Evolutionary conservation across 805 yeast species (phyloP), one percentile per base, ranked within the genome.

Genomic region (Myxozyma kluyveri): DNA sequence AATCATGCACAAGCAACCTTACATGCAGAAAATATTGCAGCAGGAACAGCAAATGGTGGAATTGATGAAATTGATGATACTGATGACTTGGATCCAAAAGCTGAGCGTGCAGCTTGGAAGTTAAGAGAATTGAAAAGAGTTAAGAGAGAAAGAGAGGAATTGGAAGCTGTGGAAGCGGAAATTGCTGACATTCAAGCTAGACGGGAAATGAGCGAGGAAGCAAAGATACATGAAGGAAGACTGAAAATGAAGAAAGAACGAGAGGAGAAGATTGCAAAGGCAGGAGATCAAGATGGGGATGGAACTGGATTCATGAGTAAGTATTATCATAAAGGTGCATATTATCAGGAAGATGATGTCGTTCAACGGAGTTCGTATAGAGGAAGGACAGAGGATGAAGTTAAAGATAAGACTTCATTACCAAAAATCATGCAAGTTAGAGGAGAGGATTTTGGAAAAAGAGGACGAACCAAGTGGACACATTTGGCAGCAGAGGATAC

Each of bases 31-130:
- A 41, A 65, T 54, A 54, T 57, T 31, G 24, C 63, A 47, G 54
- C 52, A 45, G 57, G 45, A 10, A 36, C 60, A 45, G 44, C 67
- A 17, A 63, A 66, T 40, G 45, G 65, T n/a, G n/a, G n/a, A n/a
- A n/a, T n/a, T n/a, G 65, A 67, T 44, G 72, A 61, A 0, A 62
- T 78, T 0, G 86, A 82, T 58, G 89, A 83, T 60, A 77, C 83
- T 0, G 87, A 83, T 59, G 81, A 75, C 32, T 35, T 77, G 3
- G 81, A 81, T 50, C 80, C 83, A 0, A 78, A 72, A 46, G 63
- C 52, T 5, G 83, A 80, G 58, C 57, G 60, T 22, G 63, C 59
- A 3, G 70, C 64, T 2, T 77, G 81, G 81, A 64, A 66, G 49
- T 45, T 48, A 39, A 69, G 81, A 1, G 79, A 77, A 49, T 60